A percentile compares a stretch with the other conserved stretches of the same genome.
These are phyloP conservation scores for Schizochytrium sp. DNA, from an alignment of 108 stramenopile genomes.

Conservation along the genomic window DNA sequence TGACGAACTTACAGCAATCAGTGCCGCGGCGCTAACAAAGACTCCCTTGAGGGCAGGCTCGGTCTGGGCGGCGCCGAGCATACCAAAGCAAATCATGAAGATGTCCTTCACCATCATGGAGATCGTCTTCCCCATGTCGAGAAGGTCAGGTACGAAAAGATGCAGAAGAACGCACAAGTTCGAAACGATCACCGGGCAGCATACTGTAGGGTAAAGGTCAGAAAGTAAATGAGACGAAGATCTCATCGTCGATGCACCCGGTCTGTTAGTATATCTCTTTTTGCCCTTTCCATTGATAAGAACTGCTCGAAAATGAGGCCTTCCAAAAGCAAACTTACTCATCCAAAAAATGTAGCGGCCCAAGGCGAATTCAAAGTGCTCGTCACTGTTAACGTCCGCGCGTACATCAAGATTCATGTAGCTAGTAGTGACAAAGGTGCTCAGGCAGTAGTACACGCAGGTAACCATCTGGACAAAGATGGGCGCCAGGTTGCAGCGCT, in stretches of 20 bases:
- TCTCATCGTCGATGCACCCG: no score
- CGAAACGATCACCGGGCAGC: not conserved
- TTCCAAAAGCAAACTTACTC: no score
- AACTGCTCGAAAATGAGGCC: no score
- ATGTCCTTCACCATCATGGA: not conserved
- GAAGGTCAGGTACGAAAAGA: not conserved
- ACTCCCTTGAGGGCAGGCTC: not conserved
- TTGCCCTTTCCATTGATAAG: no score
- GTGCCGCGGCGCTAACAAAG: not conserved
- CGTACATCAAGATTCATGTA: not conserved
- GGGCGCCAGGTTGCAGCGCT: not conserved
- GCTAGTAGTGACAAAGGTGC: not conserved
- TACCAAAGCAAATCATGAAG: not conserved
- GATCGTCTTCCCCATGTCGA: not conserved
- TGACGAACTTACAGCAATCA: not conserved
- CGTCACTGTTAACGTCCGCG: not conserved
- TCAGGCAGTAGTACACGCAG: not conserved
- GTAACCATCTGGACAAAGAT: not conserved
- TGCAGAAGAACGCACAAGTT: not conserved
- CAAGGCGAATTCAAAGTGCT: not conserved
- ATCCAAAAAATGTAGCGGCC: slow-evolving; percentile 17
- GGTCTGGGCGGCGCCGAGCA: not conserved
- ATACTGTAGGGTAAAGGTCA: not conserved
- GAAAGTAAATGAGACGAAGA: no score
- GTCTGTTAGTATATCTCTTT: no score